These are phyloP conservation scores for Ceratocystis albifundus DNA, from an alignment of 2,329 filamentous ascomycete species.

Conservation along the genomic window DNA sequence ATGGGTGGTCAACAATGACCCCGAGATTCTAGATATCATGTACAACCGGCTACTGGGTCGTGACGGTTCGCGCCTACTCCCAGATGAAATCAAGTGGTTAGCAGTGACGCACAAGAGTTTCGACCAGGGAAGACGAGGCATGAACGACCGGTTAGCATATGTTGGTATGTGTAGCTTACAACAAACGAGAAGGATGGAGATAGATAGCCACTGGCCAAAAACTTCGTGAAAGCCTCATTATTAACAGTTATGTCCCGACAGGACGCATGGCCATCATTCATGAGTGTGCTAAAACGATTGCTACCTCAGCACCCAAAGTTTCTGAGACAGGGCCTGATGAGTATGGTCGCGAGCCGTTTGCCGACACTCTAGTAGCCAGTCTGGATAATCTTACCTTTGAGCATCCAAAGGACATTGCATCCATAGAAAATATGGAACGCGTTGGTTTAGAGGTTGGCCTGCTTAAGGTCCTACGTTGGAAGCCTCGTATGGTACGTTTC, in stretches of 20 bases:
- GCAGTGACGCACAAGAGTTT: slow-evolving; percentile 97
- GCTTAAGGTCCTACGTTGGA: slow-evolving; percentile 71
- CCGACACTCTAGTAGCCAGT: slow-evolving; percentile 58
- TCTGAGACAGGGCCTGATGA: slow-evolving; percentile 33
- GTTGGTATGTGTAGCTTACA: slow-evolving; percentile 22
- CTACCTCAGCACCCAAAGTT: slow-evolving; percentile 34
- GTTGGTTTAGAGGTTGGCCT: slow-evolving; percentile 63
- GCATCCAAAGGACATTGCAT: slow-evolving; percentile 50
- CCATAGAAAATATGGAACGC: slow-evolving; percentile 52
- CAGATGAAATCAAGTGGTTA: slow-evolving; percentile 91
- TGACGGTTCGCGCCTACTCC: slow-evolving; percentile 59
- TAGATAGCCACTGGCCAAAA: not conserved
- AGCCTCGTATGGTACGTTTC: slow-evolving; percentile 60
- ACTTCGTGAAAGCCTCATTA: not conserved
- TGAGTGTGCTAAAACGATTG: slow-evolving; percentile 42
- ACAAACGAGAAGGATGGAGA: not conserved
- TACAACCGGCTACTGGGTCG: slow-evolving; percentile 66
- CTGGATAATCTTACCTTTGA: slow-evolving; percentile 57
- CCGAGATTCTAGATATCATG: slow-evolving; percentile 60
- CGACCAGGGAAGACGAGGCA: slow-evolving; percentile 84
- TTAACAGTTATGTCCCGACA: slow-evolving; percentile 21
- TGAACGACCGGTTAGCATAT: slow-evolving; percentile 77
- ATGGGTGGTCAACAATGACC: slow-evolving; percentile 66
- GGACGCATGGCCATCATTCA: slow-evolving; percentile 27
- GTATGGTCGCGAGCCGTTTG: slow-evolving; percentile 52